phyloP scores from a whole-genome alignment of 140 eudicot species.

The Anethum foeniculum region DNA sequence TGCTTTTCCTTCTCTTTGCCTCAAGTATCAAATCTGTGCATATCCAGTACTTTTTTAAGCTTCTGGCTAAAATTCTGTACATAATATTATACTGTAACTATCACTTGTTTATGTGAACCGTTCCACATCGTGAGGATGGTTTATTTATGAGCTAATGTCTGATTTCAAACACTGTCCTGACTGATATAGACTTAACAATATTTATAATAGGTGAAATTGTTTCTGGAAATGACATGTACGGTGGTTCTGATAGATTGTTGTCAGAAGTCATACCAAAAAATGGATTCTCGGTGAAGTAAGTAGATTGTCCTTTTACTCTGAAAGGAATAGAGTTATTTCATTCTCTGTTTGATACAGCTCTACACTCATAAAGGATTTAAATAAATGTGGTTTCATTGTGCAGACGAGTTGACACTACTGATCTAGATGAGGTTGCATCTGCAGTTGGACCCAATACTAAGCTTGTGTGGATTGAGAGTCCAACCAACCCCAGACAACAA shows the following conservation, averaged over 20 bases:
- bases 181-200: neutral
- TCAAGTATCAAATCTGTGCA: neutral
- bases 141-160: neutral
- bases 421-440: constrained; percentile 73
- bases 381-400: constrained; percentile 14
- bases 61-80: neutral
- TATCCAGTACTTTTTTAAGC: neutral
- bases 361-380: neutral
- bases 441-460: constrained; percentile 73
- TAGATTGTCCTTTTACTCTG: constrained; percentile 27
- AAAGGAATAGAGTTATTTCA: neutral
- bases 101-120: constrained; percentile 12
- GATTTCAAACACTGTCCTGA: neutral
- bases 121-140: neutral
- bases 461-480: constrained; percentile 97
- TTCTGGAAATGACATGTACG: constrained; percentile 93
- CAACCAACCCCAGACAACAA: constrained; percentile 91
- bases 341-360: neutral
- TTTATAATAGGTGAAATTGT: constrained; percentile 61
- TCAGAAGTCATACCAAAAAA: constrained; percentile 71
- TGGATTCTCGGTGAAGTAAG: constrained; percentile 77
- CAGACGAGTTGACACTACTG: constrained; percentile 78
- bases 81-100: neutral
- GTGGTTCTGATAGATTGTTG: constrained; percentile 91
- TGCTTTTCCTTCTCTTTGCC: constrained; percentile 16